Percentiles rank a stretch among this genome's conserved stretches.
Conservation (phyloP, 805 yeast genomes). For the Metschnikowia gruessii region DNA sequence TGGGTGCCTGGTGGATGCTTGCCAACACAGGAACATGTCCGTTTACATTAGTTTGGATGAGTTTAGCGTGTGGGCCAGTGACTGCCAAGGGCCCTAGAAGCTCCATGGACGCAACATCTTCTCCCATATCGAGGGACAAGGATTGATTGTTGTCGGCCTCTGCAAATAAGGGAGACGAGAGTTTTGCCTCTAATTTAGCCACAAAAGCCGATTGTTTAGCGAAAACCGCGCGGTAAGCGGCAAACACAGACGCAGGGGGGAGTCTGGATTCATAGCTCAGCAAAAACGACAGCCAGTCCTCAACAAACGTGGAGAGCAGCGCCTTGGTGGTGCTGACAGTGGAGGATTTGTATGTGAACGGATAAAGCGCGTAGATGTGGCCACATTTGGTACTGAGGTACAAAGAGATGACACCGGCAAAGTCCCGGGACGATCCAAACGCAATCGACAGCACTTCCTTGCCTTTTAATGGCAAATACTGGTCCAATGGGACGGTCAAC, state of each 20-base stretch:
- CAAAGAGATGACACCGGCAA: constrained; percentile 16
- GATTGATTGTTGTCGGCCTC: constrained; percentile 4
- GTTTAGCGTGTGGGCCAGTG: constrained; percentile 5
- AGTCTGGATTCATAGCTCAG: constrained; percentile 5
- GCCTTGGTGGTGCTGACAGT: constrained; percentile 10
- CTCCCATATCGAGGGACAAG: not conserved
- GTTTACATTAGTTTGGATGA: constrained; percentile 7
- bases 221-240: constrained; percentile 7
- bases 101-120: not conserved
- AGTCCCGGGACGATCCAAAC: constrained; percentile 15
- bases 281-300: constrained; percentile 11
- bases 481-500: constrained; percentile 7
- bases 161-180: constrained; percentile 3
- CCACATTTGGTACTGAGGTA: constrained; percentile 16
- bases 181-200: constrained; percentile 4
- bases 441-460: constrained; percentile 14
- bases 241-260: constrained; percentile 14
- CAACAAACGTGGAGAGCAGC: constrained; percentile 8
- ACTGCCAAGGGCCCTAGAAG: constrained; percentile 13
- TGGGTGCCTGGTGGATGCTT: not conserved
- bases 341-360: constrained; percentile 11
- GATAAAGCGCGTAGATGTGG: constrained; percentile 14
- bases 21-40: constrained; percentile 8
- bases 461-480: constrained; percentile 6
- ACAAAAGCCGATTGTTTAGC: constrained; percentile 7